phyloP scores from a whole-genome alignment of 2,329 filamentous ascomycete genomes.

The Seiridium cupressi region DNA sequence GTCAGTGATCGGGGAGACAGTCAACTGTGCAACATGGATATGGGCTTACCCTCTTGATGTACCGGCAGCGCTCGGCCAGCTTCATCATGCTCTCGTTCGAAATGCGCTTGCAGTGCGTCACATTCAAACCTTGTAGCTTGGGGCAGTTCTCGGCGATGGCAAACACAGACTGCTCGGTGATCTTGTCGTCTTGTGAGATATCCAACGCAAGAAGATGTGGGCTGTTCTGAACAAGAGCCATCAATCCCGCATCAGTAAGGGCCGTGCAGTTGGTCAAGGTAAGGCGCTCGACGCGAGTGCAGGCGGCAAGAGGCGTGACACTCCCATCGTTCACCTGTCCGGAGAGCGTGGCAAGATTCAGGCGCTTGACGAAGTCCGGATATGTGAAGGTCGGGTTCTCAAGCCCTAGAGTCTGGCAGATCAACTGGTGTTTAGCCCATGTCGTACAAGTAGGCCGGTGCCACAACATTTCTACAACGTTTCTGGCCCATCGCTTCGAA shows the following conservation, averaged over 20 bases:
- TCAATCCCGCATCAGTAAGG: slow-evolving; percentile 81
- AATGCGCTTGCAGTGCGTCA: slow-evolving; percentile 80
- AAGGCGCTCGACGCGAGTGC: slow-evolving; percentile 87
- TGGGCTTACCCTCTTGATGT: slow-evolving; percentile 75
- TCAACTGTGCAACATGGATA: not conserved
- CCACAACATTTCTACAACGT: slow-evolving; percentile 92
- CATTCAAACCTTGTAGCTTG: slow-evolving; percentile 87
- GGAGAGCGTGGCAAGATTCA: slow-evolving; percentile 82
- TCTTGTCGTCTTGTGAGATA: slow-evolving; percentile 74
- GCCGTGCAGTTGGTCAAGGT: slow-evolving; percentile 88
- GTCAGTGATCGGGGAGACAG: slow-evolving; percentile 16
- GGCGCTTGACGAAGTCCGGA: slow-evolving; percentile 82
- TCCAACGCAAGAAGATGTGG: slow-evolving; percentile 83
- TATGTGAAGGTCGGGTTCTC: slow-evolving; percentile 84
- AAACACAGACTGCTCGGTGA: slow-evolving; percentile 79
- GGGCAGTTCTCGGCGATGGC: slow-evolving; percentile 79
- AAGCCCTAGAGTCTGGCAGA: slow-evolving; percentile 74
- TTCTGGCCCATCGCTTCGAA: slow-evolving; percentile 90
- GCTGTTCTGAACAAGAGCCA: slow-evolving; percentile 76
- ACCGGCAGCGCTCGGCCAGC: slow-evolving; percentile 78
- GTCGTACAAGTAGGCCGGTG: slow-evolving; percentile 88
- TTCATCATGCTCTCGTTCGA: slow-evolving; percentile 82
- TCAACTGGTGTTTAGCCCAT: slow-evolving; percentile 76
- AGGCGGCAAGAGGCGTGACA: slow-evolving; percentile 74
- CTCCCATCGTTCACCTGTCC: slow-evolving; percentile 83